Percentiles rank a stretch among this genome's conserved stretches.
Evolutionary conservation across 768 basidiomycete species (phyloP).

Genomic region (Boletus subcaerulescens): DNA sequence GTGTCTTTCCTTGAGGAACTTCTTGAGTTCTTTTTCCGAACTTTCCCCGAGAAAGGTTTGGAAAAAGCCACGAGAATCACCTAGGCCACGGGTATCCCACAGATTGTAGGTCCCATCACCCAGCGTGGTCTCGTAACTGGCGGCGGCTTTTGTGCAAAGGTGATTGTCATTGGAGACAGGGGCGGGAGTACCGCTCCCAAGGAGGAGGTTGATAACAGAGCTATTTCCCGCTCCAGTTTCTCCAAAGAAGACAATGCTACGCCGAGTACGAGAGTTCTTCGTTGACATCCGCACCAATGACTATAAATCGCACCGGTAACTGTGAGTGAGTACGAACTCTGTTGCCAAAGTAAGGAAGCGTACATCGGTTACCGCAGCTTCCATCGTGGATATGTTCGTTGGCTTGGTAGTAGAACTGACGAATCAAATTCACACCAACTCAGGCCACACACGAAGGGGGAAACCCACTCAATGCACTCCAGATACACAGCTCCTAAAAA

Average conservation of each 20-base stretch:
- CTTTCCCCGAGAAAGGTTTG: constrained; percentile 1
- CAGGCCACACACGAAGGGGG: too few species aligned
- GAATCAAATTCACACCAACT: too few species aligned
- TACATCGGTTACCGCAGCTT: too few species aligned
- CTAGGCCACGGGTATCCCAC: constrained; percentile 40
- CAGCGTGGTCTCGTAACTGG: constrained; percentile 4
- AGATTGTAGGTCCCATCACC: constrained; percentile 10
- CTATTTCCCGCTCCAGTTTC: constrained; percentile 27
- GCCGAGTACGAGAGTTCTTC: not conserved
- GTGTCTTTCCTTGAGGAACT: constrained; percentile 20
- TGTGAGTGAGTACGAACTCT: too few species aligned
- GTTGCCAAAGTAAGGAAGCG: too few species aligned
- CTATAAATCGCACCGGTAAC: too few species aligned
- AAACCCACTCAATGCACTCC: too few species aligned
- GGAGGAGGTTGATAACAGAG: constrained; percentile 26
- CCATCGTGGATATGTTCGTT: too few species aligned
- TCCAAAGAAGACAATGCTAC: constrained; percentile 23
- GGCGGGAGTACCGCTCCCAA: constrained; percentile 4
- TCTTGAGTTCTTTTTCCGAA: constrained; percentile 19
- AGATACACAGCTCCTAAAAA: too few species aligned
- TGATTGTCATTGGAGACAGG: constrained; percentile 3
- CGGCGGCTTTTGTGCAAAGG: constrained; percentile 16
- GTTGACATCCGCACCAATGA: too few species aligned
- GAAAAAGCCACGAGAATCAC: constrained; percentile 23
- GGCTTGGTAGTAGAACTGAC: too few species aligned